Percentiles rank a stretch among this genome's conserved stretches.
Evolutionary conservation across 805 yeast genomes (phyloP).

Genomic region (Metschnikowia gelsemii): DNA sequence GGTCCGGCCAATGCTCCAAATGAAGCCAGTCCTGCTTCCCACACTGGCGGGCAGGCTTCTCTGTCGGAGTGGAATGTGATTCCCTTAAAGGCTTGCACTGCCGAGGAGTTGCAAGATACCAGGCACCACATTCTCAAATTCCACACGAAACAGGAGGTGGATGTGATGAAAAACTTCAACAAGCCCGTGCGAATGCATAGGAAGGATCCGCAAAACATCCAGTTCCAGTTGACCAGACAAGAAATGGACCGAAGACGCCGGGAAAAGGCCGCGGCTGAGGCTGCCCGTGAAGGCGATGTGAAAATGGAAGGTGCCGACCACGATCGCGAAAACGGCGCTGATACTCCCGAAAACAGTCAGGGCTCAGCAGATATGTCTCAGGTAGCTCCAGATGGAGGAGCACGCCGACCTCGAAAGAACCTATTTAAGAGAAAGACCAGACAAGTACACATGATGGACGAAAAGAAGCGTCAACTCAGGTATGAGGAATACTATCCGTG

Average conservation of each 20-base stretch:
- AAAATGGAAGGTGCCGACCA: conserved; percentile 18
- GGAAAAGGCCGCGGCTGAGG: conserved; percentile 31
- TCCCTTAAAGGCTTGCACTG: conserved; percentile 68
- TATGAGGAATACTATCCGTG: conserved; percentile 97
- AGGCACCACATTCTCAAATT: conserved; percentile 81
- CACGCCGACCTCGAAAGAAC: conserved; percentile 57
- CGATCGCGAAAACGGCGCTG: conserved; percentile 18
- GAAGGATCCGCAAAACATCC: conserved; percentile 89
- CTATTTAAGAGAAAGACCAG: conserved; percentile 75
- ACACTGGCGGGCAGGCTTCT: conserved; percentile 16
- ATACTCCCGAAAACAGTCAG: conserved; percentile 11
- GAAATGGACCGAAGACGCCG: conserved; percentile 61
- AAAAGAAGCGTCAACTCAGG: conserved; percentile 75
- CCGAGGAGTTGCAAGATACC: conserved; percentile 67
- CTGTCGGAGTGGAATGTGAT: conserved; percentile 46
- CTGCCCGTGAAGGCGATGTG: conserved; percentile 10
- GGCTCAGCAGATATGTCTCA: conserved; percentile 53
- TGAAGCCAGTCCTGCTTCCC: conserved; percentile 7
- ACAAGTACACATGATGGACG: conserved; percentile 79
- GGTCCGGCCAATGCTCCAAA: background rate
- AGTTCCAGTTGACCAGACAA: conserved; percentile 76
- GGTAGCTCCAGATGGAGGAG: conserved; percentile 92
- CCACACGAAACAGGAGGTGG: conserved; percentile 68
- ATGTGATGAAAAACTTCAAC: conserved; percentile 68
- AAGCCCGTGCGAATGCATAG: conserved; percentile 86